These are phyloP conservation scores for Solanum chmielewskii DNA, from an alignment of 257 asterid genomes.

Conservation along the genomic window DNA sequence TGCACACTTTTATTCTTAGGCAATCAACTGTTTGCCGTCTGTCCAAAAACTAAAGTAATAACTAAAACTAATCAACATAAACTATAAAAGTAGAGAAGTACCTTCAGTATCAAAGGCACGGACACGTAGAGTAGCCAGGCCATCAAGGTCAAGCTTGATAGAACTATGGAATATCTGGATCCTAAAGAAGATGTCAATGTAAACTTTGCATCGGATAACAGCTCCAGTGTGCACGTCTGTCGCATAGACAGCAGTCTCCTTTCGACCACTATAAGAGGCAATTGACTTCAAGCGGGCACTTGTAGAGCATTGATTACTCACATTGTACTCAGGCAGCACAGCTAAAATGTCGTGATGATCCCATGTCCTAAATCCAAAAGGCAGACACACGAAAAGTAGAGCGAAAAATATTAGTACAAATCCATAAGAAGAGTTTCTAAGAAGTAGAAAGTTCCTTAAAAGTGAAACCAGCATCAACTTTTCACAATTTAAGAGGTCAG, in stretches of 20 bases:
- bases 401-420: not conserved
- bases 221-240: constrained; percentile 68
- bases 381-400: not conserved
- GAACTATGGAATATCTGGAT: constrained; percentile 88
- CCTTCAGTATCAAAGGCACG: constrained; percentile 91
- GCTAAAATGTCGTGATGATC: constrained; percentile 79
- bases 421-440: not conserved
- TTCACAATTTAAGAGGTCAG: not conserved
- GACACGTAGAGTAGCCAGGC: constrained; percentile 72
- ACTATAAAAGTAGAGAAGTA: constrained; percentile 8
- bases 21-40: not conserved
- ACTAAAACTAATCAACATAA: not conserved
- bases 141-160: constrained; percentile 86
- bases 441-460: not conserved
- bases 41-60: not conserved
- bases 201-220: constrained; percentile 90
- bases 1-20: not conserved
- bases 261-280: constrained; percentile 74
- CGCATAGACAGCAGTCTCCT: constrained; percentile 97
- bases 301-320: constrained; percentile 66
- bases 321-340: constrained; percentile 68
- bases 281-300: constrained; percentile 82
- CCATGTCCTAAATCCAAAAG: constrained; percentile 57
- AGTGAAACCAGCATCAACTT: not conserved
- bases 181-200: constrained; percentile 60